Conservation (phyloP, 78 protist species). For the Dictyostelium purpureum region DNA sequence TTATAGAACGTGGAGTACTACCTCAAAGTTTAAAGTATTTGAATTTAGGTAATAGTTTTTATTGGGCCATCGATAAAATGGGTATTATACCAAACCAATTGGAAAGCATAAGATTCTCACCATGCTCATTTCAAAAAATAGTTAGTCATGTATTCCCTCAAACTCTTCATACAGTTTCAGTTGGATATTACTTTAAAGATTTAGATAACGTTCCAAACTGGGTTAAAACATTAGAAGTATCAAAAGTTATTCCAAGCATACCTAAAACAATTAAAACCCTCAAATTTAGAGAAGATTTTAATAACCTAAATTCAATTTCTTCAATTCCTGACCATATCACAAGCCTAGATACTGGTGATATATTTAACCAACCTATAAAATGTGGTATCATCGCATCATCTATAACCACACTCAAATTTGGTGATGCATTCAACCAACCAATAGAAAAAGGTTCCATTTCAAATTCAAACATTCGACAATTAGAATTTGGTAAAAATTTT, state of each 20-base stretch:
- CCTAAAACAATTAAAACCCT: neutral
- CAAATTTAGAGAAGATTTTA: neutral
- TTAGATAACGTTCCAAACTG: neutral
- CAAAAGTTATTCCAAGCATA: neutral
- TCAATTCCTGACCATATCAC: neutral
- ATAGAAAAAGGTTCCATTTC: neutral
- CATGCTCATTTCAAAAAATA: slow-evolving; percentile 5
- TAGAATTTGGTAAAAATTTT: neutral
- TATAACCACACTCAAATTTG: neutral
- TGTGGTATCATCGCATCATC: neutral
- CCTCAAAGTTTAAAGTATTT: neutral
- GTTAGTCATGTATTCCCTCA: neutral
- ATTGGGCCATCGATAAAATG: neutral
- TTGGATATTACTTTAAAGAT: neutral
- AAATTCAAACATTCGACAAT: neutral
- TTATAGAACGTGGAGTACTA: neutral
- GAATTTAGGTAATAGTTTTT: neutral
- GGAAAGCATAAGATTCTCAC: neutral
- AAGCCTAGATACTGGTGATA: neutral
- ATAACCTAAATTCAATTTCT: neutral
- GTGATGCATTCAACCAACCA: slow-evolving; percentile 16
- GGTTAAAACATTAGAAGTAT: neutral
- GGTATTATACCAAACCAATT: neutral
- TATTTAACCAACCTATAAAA: slow-evolving; percentile 14
- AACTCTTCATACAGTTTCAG: neutral